Evolutionary conservation across 768 basidiomycete genomes (phyloP).

Genomic region (Termitomyces sp.): DNA sequence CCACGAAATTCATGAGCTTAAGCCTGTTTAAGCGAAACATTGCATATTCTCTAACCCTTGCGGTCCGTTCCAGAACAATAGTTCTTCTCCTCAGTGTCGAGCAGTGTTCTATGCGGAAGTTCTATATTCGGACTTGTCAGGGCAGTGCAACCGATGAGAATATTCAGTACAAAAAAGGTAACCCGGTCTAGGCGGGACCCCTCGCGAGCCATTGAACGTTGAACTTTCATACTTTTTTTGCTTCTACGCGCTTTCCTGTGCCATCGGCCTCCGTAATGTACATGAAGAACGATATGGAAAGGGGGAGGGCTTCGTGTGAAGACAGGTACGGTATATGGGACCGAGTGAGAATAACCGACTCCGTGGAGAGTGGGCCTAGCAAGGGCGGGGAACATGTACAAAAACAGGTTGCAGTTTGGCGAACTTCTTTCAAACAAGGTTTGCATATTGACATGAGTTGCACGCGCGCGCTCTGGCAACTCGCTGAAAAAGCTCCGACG

Average conservation of each 20-base stretch:
- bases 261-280: background rate
- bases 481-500: no score
- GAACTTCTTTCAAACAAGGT: background rate
- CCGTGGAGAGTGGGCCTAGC: background rate
- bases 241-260: background rate
- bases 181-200: background rate
- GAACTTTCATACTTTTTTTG: no score
- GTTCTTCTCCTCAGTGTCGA: background rate
- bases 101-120: slow-evolving; percentile 8
- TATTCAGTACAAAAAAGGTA: background rate
- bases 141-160: background rate
- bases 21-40: background rate
- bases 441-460: background rate
- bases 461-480: no score
- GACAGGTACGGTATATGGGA: background rate
- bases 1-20: background rate
- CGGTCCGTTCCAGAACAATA: background rate
- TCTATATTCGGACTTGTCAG: slow-evolving; percentile 3
- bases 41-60: background rate
- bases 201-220: background rate
- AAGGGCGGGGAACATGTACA: background rate
- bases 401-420: background rate
- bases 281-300: background rate
- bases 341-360: background rate
- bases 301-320: background rate